Evolutionary conservation across 768 basidiomycete species (phyloP), one percentile per base, ranked within the genome.

Genomic region (Pulveroboletus sp.): DNA sequence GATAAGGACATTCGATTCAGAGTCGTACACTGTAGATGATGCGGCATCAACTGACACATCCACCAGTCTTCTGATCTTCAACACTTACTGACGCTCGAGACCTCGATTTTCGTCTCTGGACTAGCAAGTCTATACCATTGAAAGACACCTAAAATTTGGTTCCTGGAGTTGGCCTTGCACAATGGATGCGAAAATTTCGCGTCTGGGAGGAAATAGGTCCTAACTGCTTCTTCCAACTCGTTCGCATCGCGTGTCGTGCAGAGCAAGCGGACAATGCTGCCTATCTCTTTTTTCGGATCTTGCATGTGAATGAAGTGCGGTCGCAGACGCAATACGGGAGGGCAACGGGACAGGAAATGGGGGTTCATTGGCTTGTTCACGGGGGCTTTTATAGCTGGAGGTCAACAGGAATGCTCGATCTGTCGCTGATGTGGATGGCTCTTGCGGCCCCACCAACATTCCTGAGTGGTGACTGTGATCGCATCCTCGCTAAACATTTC

Each of bases 51-150:
- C 15, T 26, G 0, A 27, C 26, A 15, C n/a, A n/a, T 1, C 26
- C 37, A n/a, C 36, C 38, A 2, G 2, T 17, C 1, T 30, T 15
- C 7, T 27, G 0, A n/a, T 31, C 3, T 15, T 5, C 24, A 43
- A 42, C 28, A 69, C 77, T 67, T 47, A 78, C 80, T 71, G 49
- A 80, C 70, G 47, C 61, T 71, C 8, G 68, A 60, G 3, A 81
- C 69, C 2, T 69, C 52, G 32, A 77, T 55, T 8, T 74, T 63
- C 21, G 77, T 70, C 21, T 63, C 55, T 0, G 83, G 84, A 11
- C 81, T 83, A 60, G 83, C 63, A 31, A 85, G 69, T 43, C 83
- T 79, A 61, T 83, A 82, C 81, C 82, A 85, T 76, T 83, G 80
- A 60, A 79, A 83, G 28, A 60, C 37, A 72, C 80, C 58, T 3